These are phyloP conservation scores for Pseudopediastrum boryanum DNA, from an alignment of 139 green algal genomes.

Conservation along the genomic window DNA sequence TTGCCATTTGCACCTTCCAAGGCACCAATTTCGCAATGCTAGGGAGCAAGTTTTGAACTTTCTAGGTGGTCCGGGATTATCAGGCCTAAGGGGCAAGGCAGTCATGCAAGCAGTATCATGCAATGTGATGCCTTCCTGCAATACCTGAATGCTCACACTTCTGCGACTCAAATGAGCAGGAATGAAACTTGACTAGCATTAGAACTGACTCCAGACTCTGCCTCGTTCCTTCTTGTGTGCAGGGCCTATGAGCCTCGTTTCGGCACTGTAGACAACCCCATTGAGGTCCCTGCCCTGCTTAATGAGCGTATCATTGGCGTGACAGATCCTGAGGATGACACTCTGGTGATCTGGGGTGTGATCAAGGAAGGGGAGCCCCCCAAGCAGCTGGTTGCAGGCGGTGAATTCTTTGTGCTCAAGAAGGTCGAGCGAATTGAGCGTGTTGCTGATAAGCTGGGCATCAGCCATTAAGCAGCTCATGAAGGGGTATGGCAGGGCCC, in stretches of 20 bases:
- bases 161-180: no score
- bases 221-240: neutral
- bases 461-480: no score
- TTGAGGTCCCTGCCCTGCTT: constrained; percentile 63
- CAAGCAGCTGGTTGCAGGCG: constrained; percentile 69
- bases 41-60: no score
- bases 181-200: no score
- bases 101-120: neutral
- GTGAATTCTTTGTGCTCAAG: constrained; percentile 73
- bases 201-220: neutral
- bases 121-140: neutral
- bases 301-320: constrained; percentile 74
- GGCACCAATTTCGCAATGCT: no score
- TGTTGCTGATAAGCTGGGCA: constrained; percentile 29
- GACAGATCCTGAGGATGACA: constrained; percentile 76
- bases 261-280: constrained; percentile 67
- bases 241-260: constrained; percentile 71
- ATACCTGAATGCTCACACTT: neutral
- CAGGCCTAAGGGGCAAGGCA: no score
- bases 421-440: constrained; percentile 24
- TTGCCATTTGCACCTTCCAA: no score
- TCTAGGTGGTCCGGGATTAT: no score
- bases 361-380: constrained; percentile 61
- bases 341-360: constrained; percentile 69
- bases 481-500: no score